phyloP scores from a whole-genome alignment of 768 basidiomycete species.

The Paxillus ammoniavirescens region DNA sequence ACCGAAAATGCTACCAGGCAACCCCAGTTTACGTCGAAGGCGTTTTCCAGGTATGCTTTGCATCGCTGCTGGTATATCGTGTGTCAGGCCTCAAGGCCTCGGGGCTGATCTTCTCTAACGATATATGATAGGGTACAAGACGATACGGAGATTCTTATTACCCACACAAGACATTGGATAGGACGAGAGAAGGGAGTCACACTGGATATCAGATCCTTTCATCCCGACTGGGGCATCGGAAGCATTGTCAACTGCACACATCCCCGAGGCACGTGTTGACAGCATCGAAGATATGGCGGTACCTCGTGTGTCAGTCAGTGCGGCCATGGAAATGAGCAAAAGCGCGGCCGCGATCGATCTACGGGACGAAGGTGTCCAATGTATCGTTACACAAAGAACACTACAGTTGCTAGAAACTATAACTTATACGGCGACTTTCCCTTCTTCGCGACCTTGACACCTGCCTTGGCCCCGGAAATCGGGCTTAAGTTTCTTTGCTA shows the following conservation, averaged over 20 bases:
- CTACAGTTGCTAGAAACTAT: constrained; percentile 14
- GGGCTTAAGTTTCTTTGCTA: constrained; percentile 61
- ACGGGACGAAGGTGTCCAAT: constrained; percentile 25
- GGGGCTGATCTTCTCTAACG: constrained; percentile 23
- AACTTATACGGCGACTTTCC: constrained; percentile 29
- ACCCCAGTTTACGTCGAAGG: constrained; percentile 41
- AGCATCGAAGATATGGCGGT: background rate
- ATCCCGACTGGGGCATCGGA: constrained; percentile 35
- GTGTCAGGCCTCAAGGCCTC: background rate
- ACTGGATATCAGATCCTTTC: constrained; percentile 54
- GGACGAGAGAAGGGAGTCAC: constrained; percentile 30
- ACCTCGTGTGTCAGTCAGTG: constrained; percentile 45
- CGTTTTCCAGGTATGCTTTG: constrained; percentile 44
- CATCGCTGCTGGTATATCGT: background rate
- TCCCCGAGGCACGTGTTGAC: constrained; percentile 50
- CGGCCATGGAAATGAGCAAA: constrained; percentile 36
- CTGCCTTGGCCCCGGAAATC: constrained; percentile 59
- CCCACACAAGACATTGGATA: constrained; percentile 58
- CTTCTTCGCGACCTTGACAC: constrained; percentile 72
- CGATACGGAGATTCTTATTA: constrained; percentile 53
- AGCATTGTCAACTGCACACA: constrained; percentile 54
- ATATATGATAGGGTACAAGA: constrained; percentile 44
- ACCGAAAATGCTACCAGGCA: constrained; percentile 30
- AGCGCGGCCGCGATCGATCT: constrained; percentile 46
- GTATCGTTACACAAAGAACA: constrained; percentile 7